A percentile compares a stretch with the other conserved stretches of the same genome.
Conservation (phyloP, 805 yeast species). For the Cyberlindnera mrakii region DNA sequence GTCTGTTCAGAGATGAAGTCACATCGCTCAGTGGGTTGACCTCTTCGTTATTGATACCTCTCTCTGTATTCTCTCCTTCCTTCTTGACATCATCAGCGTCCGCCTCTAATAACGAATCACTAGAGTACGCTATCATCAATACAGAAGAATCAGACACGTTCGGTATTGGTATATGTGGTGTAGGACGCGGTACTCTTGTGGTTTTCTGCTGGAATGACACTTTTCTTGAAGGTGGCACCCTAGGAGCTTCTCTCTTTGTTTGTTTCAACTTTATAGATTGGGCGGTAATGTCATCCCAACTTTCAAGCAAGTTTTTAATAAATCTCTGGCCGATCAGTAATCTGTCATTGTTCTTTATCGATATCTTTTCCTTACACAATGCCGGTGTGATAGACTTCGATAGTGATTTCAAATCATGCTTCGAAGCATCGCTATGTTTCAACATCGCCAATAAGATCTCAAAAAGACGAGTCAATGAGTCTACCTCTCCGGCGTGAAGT, state of each 20-base stretch:
- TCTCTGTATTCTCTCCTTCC: no score
- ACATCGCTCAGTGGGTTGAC: conserved; percentile 14
- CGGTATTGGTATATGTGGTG: conserved; percentile 9
- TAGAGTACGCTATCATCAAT: no score
- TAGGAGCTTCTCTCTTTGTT: conserved; percentile 5
- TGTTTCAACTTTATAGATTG: conserved; percentile 1
- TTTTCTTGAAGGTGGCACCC: conserved; percentile 16
- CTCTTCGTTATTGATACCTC: no score
- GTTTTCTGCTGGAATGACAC: conserved; percentile 6
- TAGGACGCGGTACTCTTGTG: conserved; percentile 12
- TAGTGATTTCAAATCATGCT: conserved; percentile 29
- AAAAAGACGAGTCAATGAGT: conserved; percentile 33
- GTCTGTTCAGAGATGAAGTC: conserved; percentile 18
- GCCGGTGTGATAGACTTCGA: conserved; percentile 33
- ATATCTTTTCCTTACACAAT: conserved; percentile 44
- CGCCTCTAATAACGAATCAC: not conserved
- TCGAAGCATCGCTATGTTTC: conserved; percentile 31
- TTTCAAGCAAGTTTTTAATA: conserved; percentile 43
- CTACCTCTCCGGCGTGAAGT: conserved; percentile 23
- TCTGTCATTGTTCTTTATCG: conserved; percentile 38
- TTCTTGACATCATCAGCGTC: not conserved
- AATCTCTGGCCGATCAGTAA: conserved; percentile 47
- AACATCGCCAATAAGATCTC: conserved; percentile 42
- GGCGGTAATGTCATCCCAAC: conserved; percentile 31
- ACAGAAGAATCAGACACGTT: not conserved